Conservation (phyloP, 1,139 yeast species). For the Debaryomyces udenii region DNA sequence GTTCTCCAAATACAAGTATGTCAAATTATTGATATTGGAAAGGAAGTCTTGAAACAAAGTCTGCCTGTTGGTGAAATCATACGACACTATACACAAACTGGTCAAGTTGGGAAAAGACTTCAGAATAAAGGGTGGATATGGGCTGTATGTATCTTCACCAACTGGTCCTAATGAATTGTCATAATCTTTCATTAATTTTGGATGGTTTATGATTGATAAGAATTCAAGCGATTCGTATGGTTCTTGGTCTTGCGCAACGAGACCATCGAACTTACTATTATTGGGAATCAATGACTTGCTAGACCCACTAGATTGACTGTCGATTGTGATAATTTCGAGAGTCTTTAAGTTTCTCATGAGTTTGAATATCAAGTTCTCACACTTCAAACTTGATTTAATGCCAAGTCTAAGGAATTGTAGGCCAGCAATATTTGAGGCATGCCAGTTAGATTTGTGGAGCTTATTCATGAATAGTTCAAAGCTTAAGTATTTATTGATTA, state of each 20-base stretch:
- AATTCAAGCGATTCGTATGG: conserved; percentile 19
- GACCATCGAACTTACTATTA: conserved; percentile 22
- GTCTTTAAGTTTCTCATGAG: conserved; percentile 31
- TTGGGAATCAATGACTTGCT: conserved; percentile 25
- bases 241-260: conserved; percentile 6
- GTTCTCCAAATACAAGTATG: conserved; percentile 35
- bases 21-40: conserved; percentile 21
- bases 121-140: conserved; percentile 28
- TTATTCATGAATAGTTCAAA: conserved; percentile 29
- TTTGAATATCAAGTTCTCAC: conserved; percentile 26
- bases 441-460: conserved; percentile 33
- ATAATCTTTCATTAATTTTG: conserved; percentile 20
- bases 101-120: conserved; percentile 27
- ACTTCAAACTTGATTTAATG: conserved; percentile 28
- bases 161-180: conserved; percentile 14
- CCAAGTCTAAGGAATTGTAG: conserved; percentile 30
- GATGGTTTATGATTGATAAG: conserved; percentile 32
- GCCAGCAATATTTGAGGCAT: conserved; percentile 23
- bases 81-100: conserved; percentile 32
- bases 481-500: conserved; percentile 28
- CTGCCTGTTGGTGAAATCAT: conserved; percentile 32
- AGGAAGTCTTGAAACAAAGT: conserved; percentile 36
- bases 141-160: conserved; percentile 26
- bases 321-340: conserved; percentile 25
- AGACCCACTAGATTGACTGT: conserved; percentile 18